These are phyloP conservation scores for Lentinula edodes DNA, from an alignment of 768 basidiomycete species.

Conservation along the genomic window DNA sequence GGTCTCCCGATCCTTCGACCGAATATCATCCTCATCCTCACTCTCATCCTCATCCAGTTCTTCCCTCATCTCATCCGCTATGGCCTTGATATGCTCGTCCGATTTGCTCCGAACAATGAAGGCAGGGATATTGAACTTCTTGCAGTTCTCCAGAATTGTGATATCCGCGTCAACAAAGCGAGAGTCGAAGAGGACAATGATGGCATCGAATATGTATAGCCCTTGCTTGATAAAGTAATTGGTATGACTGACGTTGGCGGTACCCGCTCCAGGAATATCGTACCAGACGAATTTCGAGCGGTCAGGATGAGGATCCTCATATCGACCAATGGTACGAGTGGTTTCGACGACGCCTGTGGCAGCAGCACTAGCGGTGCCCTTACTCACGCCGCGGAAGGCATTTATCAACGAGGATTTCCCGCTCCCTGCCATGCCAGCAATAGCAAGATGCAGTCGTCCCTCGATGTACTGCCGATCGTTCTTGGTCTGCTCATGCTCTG, in stretches of 20 bases:
- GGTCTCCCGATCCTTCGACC: not conserved
- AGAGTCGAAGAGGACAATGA: conserved; percentile 26
- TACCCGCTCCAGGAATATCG: conserved; percentile 32
- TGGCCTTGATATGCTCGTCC: conserved; percentile 12
- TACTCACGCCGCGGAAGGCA: conserved; percentile 26
- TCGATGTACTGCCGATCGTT: conserved; percentile 14
- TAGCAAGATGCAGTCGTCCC: conserved; percentile 24
- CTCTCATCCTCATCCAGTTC: not conserved
- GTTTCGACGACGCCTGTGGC: conserved; percentile 24
- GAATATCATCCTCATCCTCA: not conserved
- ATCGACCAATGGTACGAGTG: conserved; percentile 19
- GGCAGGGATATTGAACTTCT: conserved; percentile 24
- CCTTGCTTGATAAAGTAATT: conserved; percentile 30
- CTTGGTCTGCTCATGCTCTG: conserved; percentile 11
- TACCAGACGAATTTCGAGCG: conserved; percentile 24
- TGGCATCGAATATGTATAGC: conserved; percentile 30
- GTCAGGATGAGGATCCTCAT: conserved; percentile 16
- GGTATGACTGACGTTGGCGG: conserved; percentile 22
- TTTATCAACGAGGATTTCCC: conserved; percentile 34
- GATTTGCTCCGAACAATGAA: conserved; percentile 32
- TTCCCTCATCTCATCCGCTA: conserved; percentile 1
- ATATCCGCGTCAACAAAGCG: conserved; percentile 27
- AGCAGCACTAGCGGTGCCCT: conserved; percentile 18
- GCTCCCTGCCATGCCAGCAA: conserved; percentile 26
- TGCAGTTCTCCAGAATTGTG: conserved; percentile 24